Evolutionary conservation across 2,329 filamentous ascomycete species (phyloP).

Genomic region (Penicillium sp.): DNA sequence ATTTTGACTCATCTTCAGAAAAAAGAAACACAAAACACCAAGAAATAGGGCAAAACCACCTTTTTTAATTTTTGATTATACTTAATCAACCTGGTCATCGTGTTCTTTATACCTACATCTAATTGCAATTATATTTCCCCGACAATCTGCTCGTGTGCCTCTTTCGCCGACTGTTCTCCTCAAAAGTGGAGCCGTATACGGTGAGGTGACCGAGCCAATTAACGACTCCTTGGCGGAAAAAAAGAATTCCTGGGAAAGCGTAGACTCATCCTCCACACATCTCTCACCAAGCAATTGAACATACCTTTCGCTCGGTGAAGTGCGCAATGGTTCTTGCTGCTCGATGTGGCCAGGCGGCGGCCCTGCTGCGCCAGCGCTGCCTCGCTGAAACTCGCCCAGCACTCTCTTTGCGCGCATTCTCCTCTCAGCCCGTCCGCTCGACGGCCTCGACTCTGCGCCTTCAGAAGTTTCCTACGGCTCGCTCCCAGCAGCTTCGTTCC

Average conservation of each 20-base stretch:
- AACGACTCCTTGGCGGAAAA: conserved; percentile 22
- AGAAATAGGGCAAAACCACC: neutral
- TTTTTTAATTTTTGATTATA: neutral
- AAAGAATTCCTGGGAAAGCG: conserved; percentile 25
- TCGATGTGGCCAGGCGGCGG: conserved; percentile 46
- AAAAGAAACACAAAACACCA: neutral
- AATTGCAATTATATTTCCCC: neutral
- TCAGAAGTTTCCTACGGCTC: conserved; percentile 38
- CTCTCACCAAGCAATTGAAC: conserved; percentile 25
- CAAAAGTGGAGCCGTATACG: conserved; percentile 26
- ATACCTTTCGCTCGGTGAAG: conserved; percentile 28
- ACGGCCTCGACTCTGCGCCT: conserved; percentile 37
- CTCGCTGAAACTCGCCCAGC: conserved; percentile 39
- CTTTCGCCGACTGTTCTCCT: neutral
- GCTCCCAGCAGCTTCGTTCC: conserved; percentile 44
- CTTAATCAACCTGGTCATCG: neutral
- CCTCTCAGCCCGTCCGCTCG: conserved; percentile 36
- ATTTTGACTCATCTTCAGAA: conserved; percentile 30
- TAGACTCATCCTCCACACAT: conserved; percentile 23
- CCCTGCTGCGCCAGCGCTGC: conserved; percentile 45
- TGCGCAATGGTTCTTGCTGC: conserved; percentile 48
- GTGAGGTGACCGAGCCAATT: conserved; percentile 25
- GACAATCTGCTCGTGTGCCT: neutral
- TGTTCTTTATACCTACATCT: neutral
- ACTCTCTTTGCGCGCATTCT: conserved; percentile 40